These are phyloP conservation scores for Trichoderma asperelloides DNA, from an alignment of 495 filamentous ascomycete genomes.

Conservation along the genomic window DNA sequence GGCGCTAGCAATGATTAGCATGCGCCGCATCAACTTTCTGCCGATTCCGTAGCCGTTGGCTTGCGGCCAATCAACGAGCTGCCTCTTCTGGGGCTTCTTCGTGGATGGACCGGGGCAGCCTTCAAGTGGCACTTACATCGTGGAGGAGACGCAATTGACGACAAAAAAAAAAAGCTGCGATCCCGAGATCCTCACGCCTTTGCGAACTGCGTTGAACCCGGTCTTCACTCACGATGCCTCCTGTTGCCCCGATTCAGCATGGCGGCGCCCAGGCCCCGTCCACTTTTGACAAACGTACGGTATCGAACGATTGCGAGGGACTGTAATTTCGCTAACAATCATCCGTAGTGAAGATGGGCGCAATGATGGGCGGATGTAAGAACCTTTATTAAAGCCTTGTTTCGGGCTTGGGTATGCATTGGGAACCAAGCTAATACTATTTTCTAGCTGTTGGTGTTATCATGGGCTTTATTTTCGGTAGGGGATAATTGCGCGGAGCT, in stretches of 20 bases:
- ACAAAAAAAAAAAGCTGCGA: background rate
- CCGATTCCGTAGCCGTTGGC: background rate
- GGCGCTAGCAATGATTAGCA: background rate
- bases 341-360: constrained; percentile 84
- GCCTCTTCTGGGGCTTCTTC: background rate
- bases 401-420: background rate
- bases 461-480: constrained; percentile 97
- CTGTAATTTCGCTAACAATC: constrained; percentile 18
- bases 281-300: constrained; percentile 85
- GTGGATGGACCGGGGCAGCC: background rate
- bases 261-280: constrained; percentile 55
- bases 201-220: background rate
- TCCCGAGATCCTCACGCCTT: background rate
- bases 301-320: constrained; percentile 10
- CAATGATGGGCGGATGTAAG: constrained; percentile 95
- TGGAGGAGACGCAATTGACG: background rate
- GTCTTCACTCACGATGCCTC: constrained; percentile 31
- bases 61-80: constrained; percentile 8
- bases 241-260: constrained; percentile 29
- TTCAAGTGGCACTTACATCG: background rate
- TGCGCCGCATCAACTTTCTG: constrained; percentile 1
- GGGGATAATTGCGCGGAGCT: background rate
- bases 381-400: constrained; percentile 11
- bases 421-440: background rate
- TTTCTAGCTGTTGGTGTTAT: constrained; percentile 77